These are phyloP conservation scores for Microdochium bolleyi DNA, from an alignment of 2,329 filamentous ascomycete species.

Conservation along the genomic window DNA sequence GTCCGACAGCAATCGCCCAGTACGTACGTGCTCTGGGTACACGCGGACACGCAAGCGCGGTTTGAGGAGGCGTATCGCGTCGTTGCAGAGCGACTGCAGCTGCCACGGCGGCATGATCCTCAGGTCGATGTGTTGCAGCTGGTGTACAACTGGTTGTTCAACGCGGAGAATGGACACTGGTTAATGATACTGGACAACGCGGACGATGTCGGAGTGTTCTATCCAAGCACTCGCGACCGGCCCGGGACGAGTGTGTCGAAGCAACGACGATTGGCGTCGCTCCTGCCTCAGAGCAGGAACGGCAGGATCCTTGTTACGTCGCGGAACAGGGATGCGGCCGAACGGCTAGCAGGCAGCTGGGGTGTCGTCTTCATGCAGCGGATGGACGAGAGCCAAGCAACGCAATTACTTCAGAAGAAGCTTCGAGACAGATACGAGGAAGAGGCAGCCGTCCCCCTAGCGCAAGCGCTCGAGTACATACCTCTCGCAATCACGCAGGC, in stretches of 20 bases:
- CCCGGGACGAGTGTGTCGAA: not conserved
- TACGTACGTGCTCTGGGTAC: constrained; percentile 1
- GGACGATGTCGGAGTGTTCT: not conserved
- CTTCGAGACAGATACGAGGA: not conserved
- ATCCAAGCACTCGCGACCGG: not conserved
- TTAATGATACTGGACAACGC: no score
- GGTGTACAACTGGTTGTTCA: not conserved
- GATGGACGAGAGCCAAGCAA: not conserved
- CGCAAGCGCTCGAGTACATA: no score
- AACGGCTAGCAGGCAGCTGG: not conserved
- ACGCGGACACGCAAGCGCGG: not conserved
- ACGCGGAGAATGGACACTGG: no score
- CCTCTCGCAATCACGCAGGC: no score
- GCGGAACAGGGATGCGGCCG: not conserved
- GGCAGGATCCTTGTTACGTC: constrained; percentile 1
- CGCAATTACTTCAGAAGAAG: not conserved
- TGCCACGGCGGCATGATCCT: not conserved
- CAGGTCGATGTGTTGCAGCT: not conserved
- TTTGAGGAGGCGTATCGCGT: not conserved
- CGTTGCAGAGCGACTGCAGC: no score
- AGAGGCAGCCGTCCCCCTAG: constrained; percentile 10
- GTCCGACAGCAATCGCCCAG: not conserved
- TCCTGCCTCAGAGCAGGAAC: not conserved
- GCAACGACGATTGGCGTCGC: not conserved
- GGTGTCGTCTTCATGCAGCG: not conserved